Percentiles rank a stretch among this genome's conserved stretches.
These are phyloP conservation scores for Fusarium sacchari DNA, from an alignment of 2,329 filamentous ascomycete species.

Conservation along the genomic window DNA sequence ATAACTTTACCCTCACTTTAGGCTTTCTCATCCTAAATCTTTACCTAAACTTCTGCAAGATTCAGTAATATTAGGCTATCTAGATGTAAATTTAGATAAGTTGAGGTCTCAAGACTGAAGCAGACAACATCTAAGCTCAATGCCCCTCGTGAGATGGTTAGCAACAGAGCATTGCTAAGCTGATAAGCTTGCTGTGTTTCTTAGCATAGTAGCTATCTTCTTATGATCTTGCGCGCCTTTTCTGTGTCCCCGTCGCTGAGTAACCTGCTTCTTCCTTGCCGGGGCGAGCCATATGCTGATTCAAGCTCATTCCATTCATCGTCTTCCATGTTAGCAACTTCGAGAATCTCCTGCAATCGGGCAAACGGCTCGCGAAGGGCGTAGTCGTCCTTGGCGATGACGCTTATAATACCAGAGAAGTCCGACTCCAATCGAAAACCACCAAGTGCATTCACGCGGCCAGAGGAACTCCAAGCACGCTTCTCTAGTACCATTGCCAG, in stretches of 20 bases:
- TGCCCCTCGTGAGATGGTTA: neutral
- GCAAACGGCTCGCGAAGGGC: neutral
- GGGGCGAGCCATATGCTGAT: neutral
- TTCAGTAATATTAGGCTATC: neutral
- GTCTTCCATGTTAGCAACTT: neutral
- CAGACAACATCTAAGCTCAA: neutral
- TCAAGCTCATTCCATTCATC: neutral
- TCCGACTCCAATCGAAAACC: neutral
- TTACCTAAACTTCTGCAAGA: neutral
- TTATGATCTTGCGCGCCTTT: neutral
- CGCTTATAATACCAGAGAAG: neutral
- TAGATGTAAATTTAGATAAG: neutral
- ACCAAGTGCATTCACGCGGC: neutral
- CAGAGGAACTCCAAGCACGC: neutral
- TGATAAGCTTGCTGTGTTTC: neutral
- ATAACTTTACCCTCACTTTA: neutral
- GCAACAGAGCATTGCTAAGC: neutral
- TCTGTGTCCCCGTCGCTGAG: neutral
- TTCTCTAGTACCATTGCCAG: neutral
- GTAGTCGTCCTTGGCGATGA: neutral
- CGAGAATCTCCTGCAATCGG: neutral
- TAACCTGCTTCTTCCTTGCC: neutral
- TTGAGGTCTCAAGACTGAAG: neutral
- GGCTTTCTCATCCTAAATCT: neutral
- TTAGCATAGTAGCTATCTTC: neutral